A percentile compares a stretch with the other conserved stretches of the same genome.
phyloP scores from a whole-genome alignment of 2,329 filamentous ascomycete species.

The Westerdykella ornata region DNA sequence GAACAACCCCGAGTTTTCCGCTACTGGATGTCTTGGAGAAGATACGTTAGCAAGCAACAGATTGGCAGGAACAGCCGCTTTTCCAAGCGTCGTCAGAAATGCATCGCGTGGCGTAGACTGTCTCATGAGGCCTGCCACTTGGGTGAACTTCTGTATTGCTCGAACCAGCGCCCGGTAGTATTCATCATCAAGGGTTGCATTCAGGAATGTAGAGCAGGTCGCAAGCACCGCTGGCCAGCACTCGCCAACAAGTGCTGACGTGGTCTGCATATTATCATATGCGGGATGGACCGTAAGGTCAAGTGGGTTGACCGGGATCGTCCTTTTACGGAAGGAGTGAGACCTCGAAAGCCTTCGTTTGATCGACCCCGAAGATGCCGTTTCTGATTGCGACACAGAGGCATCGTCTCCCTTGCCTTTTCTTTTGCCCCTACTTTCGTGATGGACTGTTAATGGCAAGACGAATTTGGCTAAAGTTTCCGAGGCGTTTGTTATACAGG shows the following conservation, averaged over 20 bases:
- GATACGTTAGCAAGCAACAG: conserved; percentile 40
- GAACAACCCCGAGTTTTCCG: conserved; percentile 55
- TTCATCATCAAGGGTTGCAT: conserved; percentile 83
- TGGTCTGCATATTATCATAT: conserved; percentile 63
- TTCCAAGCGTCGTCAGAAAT: conserved; percentile 87
- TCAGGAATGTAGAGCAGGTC: conserved; percentile 90
- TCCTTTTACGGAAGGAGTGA: conserved; percentile 64
- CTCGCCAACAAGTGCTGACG: conserved; percentile 75
- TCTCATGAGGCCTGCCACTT: conserved; percentile 83
- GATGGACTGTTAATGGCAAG: conserved; percentile 77
- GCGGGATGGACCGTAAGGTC: conserved; percentile 66
- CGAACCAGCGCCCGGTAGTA: conserved; percentile 90
- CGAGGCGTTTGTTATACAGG: conserved; percentile 82
- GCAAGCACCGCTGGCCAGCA: conserved; percentile 96
- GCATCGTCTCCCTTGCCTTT: conserved; percentile 37
- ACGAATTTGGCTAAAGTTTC: conserved; percentile 92
- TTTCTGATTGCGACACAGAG: conserved; percentile 15
- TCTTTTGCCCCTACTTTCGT: conserved; percentile 50
- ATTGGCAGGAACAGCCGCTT: conserved; percentile 84
- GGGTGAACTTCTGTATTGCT: conserved; percentile 89
- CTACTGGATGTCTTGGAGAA: conserved; percentile 35
- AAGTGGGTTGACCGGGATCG: conserved; percentile 78
- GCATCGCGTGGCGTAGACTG: conserved; percentile 84
- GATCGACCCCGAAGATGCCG: conserved; percentile 19
- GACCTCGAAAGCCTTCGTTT: conserved; percentile 49